These are phyloP conservation scores for Pichia sp. DNA, from an alignment of 1,139 yeast genomes.

Conservation along the genomic window DNA sequence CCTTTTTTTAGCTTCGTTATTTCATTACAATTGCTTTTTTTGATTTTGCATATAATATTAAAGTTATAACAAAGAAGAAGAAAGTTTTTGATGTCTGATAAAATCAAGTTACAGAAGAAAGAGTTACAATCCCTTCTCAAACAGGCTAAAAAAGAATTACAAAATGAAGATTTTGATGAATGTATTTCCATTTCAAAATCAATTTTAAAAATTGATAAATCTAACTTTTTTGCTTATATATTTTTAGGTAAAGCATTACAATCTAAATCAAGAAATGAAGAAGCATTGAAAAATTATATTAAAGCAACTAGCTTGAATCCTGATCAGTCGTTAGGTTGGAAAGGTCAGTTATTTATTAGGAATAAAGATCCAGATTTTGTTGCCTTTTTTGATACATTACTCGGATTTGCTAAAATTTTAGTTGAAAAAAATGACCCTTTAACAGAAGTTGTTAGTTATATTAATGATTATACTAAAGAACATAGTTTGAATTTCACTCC, in stretches of 20 bases:
- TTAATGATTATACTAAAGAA: constrained; percentile 34
- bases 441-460: constrained; percentile 43
- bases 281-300: constrained; percentile 35
- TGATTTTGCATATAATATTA: too few species aligned
- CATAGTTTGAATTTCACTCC: constrained; percentile 7
- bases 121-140: constrained; percentile 5
- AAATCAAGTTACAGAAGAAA: constrained; percentile 1
- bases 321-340: constrained; percentile 65
- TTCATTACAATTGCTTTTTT: too few species aligned
- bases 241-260: constrained; percentile 58
- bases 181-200: constrained; percentile 5
- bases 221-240: constrained; percentile 59
- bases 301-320: constrained; percentile 55
- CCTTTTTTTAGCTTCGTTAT: too few species aligned
- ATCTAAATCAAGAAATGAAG: constrained; percentile 33
- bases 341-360: constrained; percentile 53
- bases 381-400: constrained; percentile 44
- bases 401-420: constrained; percentile 35
- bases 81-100: not conserved
- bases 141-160: constrained; percentile 8
- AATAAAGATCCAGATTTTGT: constrained; percentile 35
- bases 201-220: constrained; percentile 35
- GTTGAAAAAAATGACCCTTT: constrained; percentile 32
- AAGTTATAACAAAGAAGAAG: too few species aligned
- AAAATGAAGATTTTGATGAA: constrained; percentile 11